These are phyloP conservation scores for Oleoguttula mirabilis DNA, from an alignment of 495 filamentous ascomycete genomes.

Conservation along the genomic window DNA sequence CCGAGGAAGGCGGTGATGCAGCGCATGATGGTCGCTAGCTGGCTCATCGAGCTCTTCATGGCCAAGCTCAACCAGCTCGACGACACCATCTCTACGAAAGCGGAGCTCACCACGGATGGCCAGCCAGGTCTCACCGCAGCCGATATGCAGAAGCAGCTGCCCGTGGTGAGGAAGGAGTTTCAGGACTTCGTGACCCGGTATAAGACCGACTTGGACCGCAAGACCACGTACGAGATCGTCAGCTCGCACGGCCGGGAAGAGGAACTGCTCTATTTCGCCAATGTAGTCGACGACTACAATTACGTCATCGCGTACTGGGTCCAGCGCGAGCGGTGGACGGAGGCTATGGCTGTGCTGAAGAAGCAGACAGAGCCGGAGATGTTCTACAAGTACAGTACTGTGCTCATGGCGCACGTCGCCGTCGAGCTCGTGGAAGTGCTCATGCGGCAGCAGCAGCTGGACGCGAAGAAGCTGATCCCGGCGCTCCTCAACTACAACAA, in stretches of 20 bases:
- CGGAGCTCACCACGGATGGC: constrained; percentile 61
- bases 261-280: constrained; percentile 83
- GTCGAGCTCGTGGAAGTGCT: constrained; percentile 80
- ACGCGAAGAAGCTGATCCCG: constrained; percentile 78
- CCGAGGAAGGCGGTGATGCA: constrained; percentile 86
- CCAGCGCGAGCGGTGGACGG: constrained; percentile 86
- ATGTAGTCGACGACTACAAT: constrained; percentile 76
- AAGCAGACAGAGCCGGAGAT: constrained; percentile 82
- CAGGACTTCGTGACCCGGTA: constrained; percentile 77
- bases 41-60: constrained; percentile 96
- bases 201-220: constrained; percentile 74
- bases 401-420: constrained; percentile 83
- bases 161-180: constrained; percentile 58
- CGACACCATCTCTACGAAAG: constrained; percentile 83
- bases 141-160: constrained; percentile 62
- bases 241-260: constrained; percentile 89
- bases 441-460: constrained; percentile 83
- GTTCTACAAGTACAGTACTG: constrained; percentile 90
- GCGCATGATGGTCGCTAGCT: constrained; percentile 84
- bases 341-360: constrained; percentile 76
- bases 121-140: constrained; percentile 35
- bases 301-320: constrained; percentile 96
- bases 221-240: constrained; percentile 90
- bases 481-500: constrained; percentile 89
- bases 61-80: constrained; percentile 89